These are phyloP conservation scores for Marasmius sp. DNA, from an alignment of 1,284 basidiomycete species.

Conservation along the genomic window DNA sequence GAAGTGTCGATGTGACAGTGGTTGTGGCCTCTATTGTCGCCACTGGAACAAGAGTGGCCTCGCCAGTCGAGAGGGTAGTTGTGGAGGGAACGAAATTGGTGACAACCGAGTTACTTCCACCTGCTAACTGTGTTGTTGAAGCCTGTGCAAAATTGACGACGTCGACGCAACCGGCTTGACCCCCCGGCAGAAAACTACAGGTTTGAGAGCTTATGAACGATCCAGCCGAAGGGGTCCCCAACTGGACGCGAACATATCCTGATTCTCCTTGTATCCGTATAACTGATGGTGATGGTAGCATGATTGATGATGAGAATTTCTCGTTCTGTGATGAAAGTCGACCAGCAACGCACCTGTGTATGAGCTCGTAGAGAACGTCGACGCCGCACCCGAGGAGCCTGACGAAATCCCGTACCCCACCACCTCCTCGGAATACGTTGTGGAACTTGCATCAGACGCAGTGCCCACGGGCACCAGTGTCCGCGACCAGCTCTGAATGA, in stretches of 20 bases:
- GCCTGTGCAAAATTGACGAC: neutral
- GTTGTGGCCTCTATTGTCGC: too few species aligned
- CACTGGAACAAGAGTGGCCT: too few species aligned
- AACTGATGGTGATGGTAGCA: neutral
- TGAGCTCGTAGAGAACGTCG: neutral
- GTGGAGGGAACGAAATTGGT: neutral
- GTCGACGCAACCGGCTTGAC: neutral
- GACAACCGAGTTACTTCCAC: neutral
- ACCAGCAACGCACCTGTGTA: constrained; percentile 1
- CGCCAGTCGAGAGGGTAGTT: neutral
- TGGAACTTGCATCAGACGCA: constrained; percentile 2
- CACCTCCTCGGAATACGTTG: constrained; percentile 6
- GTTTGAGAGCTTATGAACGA: neutral
- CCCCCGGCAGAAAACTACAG: neutral
- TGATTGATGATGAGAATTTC: neutral
- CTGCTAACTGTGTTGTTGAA: neutral
- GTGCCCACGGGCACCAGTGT: neutral
- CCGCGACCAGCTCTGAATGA: neutral
- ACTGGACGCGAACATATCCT: constrained; percentile 3
- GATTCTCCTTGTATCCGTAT: constrained; percentile 4
- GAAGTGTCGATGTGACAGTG: too few species aligned
- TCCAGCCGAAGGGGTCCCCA: neutral
- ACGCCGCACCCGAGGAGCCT: neutral
- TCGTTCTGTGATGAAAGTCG: neutral
- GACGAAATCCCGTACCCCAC: neutral